Evolutionary conservation across 2,329 filamentous ascomycete genomes (phyloP), one percentile per base, ranked within the genome.

Genomic region (Cryphonectria naterciae): DNA sequence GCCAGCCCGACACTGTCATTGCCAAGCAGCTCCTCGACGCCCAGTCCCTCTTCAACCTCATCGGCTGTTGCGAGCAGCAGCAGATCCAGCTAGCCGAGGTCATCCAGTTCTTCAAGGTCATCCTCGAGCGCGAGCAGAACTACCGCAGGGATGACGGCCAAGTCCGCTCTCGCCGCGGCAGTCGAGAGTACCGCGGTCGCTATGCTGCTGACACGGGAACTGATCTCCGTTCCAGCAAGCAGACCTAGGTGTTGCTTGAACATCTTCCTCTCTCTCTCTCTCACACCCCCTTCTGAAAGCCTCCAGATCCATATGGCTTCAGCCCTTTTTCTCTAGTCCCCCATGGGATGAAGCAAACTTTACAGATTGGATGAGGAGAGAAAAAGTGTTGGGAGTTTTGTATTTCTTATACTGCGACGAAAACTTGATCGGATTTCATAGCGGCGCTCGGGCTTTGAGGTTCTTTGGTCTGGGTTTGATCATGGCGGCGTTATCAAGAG

Each of bases 21-120:
- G 86, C 86, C 4, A 89, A 88, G 80, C 87, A 89, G 76, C 79
- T 90, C 8, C 78, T 87, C 2, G 87, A 89, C 73, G 76, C 85
- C 0, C 85, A 87, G 78, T 82, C 81, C 11, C 77, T 89, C 2
- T 82, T 88, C 72, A 82, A 84, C 71, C 77, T 88, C 25, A 77
- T 89, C 4, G 85, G 85, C 17, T 82, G 81, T 35, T 76, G 81
- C 0, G 82, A 85, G 58, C 67, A 77, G 7, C 79, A 83, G 68
- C 85, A 87, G 74, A 75, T 82, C 54, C 80, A 84, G 56, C 78
- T 89, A 7, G 82, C 82, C 1, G 84, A 88, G 75, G 81, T 87
- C 66, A 80, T 84, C 1, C 82, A 83, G 52, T 89, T 89, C 75
- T 89, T 88, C 81, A 85, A 85, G 74, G 80, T 83, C 19, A 83